Conservation (phyloP, 257 asterid genomes). For the Solanum paucissectum region DNA sequence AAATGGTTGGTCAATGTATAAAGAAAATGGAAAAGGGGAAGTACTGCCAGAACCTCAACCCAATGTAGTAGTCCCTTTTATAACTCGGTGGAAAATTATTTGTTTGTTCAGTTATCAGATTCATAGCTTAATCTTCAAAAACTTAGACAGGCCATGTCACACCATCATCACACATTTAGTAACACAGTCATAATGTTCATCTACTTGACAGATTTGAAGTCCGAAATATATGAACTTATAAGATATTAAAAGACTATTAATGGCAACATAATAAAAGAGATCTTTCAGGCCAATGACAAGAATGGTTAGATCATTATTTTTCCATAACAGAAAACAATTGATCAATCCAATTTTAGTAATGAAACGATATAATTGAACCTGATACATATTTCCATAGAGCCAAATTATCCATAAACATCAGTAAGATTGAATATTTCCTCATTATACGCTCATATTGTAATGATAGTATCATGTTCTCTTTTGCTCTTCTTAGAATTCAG, state of each 20-base stretch:
- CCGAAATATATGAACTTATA: not conserved
- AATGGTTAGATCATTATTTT: not conserved
- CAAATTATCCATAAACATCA: not conserved
- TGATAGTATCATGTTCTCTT: not conserved
- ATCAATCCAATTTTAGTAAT: not conserved
- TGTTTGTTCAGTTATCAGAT: not conserved
- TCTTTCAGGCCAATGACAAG: not conserved
- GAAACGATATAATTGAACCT: not conserved
- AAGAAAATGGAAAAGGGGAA: not conserved
- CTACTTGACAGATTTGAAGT: not conserved
- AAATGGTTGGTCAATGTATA: not conserved
- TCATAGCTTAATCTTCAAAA: not conserved
- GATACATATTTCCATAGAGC: not conserved
- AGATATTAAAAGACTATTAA: not conserved
- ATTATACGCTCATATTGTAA: not conserved
- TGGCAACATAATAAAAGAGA: not conserved
- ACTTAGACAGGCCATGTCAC: not conserved
- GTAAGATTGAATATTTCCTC: not conserved
- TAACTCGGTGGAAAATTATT: not conserved
- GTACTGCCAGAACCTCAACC: not conserved
- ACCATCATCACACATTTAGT: not conserved
- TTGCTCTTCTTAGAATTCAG: not conserved
- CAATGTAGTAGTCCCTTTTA: not conserved
- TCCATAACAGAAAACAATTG: not conserved
- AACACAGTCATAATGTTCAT: not conserved